Evolutionary conservation across 129 eudicot genomes (phyloP), one percentile per base, ranked within the genome.

Genomic region (Apium graveolens): DNA sequence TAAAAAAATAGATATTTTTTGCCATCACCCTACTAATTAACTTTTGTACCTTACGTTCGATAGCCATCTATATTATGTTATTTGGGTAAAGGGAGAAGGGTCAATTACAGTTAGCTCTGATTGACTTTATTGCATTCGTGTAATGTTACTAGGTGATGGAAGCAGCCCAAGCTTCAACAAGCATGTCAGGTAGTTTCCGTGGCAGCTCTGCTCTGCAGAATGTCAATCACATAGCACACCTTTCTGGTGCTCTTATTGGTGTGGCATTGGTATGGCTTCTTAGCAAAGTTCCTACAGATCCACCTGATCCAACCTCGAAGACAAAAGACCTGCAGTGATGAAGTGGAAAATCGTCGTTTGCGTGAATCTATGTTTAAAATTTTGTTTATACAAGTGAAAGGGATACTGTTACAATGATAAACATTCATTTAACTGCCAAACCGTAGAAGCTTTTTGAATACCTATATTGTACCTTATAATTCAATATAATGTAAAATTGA

Each of bases 221-320:
- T 83, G 90, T 95, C 21, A 95, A 95, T 78, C 97, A 91, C 83
- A 84, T 95, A 43, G 98, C 98, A 68, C 98, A 95, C 83, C 92
- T 95, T 37, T 95, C 98, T 34, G 96, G 98, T 77, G 98, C 98
- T 75, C 91, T 93, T 60, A 83, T 93, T 62, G 98, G 98, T 70
- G 98, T 86, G 10, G 86, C 86, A 81, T 82, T 95, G 73, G 94
- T 95, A 39, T 95, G 97, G 96, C 92, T 95, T 48, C 85, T 95
- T 34, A 95, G 94, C 80, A 84, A 79, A 75, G 78, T 91, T 86
- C 91, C 98, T 73, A 76, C 97, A 3, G 82, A 83, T 55, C 78
- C 96, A 27, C 65, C 78, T 17, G 90, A 84, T 26, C 81, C 76
- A 27, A 79, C 55, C 18, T 42, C 49, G 17, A 76, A 45, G 73